phyloP scores from a whole-genome alignment of 768 basidiomycete genomes.

The Agrocybe praecox region DNA sequence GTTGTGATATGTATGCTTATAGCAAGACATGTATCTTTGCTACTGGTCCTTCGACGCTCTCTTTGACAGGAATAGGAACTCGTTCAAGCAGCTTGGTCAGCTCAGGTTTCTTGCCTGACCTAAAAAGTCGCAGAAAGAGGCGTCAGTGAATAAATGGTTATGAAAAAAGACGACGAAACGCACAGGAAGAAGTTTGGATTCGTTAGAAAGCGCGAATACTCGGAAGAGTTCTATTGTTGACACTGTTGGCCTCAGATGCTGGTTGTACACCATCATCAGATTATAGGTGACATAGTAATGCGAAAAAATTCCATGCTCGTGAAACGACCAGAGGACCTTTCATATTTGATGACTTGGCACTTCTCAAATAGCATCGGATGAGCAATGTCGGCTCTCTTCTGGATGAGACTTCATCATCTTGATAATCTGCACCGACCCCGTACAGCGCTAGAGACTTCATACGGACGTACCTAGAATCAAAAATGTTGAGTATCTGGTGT shows the following conservation, averaged over 20 bases:
- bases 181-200: slow-evolving; percentile 90
- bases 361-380: slow-evolving; percentile 95
- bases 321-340: slow-evolving; percentile 84
- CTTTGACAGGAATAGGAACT: slow-evolving; percentile 97
- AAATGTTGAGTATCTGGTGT: slow-evolving; percentile 4
- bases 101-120: slow-evolving; percentile 84
- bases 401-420: slow-evolving; percentile 87
- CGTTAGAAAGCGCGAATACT: slow-evolving; percentile 93
- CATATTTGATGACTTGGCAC: slow-evolving; percentile 92
- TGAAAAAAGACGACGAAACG: slow-evolving; percentile 20
- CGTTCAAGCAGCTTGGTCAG: slow-evolving; percentile 88
- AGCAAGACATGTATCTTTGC: slow-evolving; percentile 97
- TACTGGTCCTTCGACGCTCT: slow-evolving; percentile 92
- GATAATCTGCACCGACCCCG: slow-evolving; percentile 86
- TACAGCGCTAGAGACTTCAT: slow-evolving; percentile 89
- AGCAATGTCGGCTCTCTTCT: slow-evolving; percentile 92
- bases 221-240: slow-evolving; percentile 89
- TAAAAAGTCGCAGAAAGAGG: slow-evolving; percentile 21
- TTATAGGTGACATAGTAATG: slow-evolving; percentile 95
- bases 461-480: slow-evolving; percentile 75
- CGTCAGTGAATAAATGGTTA: background rate
- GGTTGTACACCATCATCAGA: slow-evolving; percentile 97
- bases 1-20: slow-evolving; percentile 91
- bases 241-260: slow-evolving; percentile 89
- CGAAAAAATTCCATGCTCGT: slow-evolving; percentile 92